phyloP scores from a whole-genome alignment of 257 asterid species.

The Gynochthodes officinalis region DNA sequence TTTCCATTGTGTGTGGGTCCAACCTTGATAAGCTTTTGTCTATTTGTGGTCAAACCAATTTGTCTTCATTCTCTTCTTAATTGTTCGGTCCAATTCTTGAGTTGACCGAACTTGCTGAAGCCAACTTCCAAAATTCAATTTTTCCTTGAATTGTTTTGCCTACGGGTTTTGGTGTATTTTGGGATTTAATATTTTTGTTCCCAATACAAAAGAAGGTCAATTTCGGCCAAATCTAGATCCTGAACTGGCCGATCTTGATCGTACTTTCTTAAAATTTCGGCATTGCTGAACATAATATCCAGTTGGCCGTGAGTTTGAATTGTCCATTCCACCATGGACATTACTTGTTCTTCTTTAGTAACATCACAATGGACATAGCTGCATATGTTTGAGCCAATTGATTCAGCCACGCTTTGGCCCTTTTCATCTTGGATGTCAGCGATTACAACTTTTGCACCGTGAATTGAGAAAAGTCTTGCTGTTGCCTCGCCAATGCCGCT shows the following conservation, averaged over 20 bases:
- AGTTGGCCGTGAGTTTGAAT: slow-evolving; percentile 15
- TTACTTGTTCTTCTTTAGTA: slow-evolving; percentile 22
- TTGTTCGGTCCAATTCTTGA: no score
- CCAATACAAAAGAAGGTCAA: slow-evolving; percentile 19
- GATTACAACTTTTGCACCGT: slow-evolving; percentile 27
- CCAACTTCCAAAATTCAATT: no score
- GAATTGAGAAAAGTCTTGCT: slow-evolving; percentile 20
- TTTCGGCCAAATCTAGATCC: slow-evolving; percentile 7
- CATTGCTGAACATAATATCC: slow-evolving; percentile 33
- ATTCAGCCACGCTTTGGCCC: slow-evolving; percentile 21
- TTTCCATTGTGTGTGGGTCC: no score
- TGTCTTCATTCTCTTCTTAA: no score
- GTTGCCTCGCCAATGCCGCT: slow-evolving; percentile 33
- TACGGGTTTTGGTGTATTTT: no score
- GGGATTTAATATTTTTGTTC: no score
- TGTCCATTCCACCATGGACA: slow-evolving; percentile 21
- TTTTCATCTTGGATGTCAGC: slow-evolving; percentile 32
- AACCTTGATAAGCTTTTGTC: no score
- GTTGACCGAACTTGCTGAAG: no score
- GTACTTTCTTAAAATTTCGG: slow-evolving; percentile 10
- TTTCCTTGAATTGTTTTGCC: no score
- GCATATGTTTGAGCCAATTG: slow-evolving; percentile 17
- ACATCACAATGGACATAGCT: slow-evolving; percentile 24
- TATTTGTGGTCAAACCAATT: no score
- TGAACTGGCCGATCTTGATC: slow-evolving; percentile 4